These are phyloP conservation scores for Kodamaea kaohsiungensis DNA, from an alignment of 805 yeast genomes.

Conservation along the genomic window DNA sequence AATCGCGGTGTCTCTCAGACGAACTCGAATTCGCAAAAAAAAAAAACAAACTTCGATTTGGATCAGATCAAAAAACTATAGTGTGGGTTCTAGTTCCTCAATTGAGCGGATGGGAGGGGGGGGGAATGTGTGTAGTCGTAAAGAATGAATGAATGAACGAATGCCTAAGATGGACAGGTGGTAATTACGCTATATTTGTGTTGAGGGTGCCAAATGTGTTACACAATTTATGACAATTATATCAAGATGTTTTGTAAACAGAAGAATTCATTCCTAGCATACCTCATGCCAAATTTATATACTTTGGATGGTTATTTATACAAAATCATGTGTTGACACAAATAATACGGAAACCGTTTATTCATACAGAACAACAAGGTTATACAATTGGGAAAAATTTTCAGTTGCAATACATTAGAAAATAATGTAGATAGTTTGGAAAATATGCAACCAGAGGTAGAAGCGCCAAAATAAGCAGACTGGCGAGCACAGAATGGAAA, in stretches of 20 bases:
- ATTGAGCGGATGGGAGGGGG: not conserved
- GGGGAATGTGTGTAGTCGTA: not conserved
- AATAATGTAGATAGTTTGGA: conserved; percentile 1
- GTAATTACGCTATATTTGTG: not conserved
- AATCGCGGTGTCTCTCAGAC: not conserved
- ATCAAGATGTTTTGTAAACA: conserved; percentile 2
- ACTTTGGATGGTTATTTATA: conserved; percentile 8
- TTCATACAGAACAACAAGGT: conserved; percentile 10
- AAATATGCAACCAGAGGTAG: conserved; percentile 2
- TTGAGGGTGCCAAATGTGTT: not conserved
- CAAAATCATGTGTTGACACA: conserved; percentile 12
- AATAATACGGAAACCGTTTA: conserved; percentile 12
- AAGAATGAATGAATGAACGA: not conserved
- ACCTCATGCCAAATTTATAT: conserved; percentile 1
- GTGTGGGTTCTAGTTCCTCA: not conserved
- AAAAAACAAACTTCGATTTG: conserved; percentile 3
- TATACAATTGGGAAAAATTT: conserved; percentile 6
- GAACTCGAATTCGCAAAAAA: conserved; percentile 2
- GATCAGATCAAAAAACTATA: conserved; percentile 2
- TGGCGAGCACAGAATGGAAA: conserved; percentile 1
- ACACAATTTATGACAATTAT: conserved; percentile 1
- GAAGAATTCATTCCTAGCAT: conserved; percentile 4
- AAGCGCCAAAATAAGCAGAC: not conserved
- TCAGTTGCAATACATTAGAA: conserved; percentile 5
- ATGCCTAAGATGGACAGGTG: not conserved